Percentiles rank a stretch among this genome's conserved stretches.
Evolutionary conservation across 371 early-diverging fungal genomes (phyloP).

Genomic region (Actinomortierella wolfii): DNA sequence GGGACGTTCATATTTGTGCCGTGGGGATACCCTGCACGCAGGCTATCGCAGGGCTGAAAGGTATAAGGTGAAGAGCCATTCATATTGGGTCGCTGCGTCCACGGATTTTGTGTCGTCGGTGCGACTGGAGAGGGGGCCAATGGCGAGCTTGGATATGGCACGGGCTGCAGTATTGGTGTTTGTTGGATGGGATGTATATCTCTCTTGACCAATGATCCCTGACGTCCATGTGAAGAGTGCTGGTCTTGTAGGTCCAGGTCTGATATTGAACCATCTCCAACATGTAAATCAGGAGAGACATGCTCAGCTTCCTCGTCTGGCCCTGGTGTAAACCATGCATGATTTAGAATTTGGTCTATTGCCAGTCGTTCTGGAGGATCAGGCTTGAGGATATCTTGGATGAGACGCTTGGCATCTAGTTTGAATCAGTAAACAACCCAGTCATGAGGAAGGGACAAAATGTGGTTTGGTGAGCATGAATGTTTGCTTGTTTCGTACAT

Average conservation of each 20-base stretch:
- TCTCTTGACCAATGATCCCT: slow-evolving; percentile 32
- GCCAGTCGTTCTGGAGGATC: slow-evolving; percentile 70
- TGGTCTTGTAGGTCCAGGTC: slow-evolving; percentile 16
- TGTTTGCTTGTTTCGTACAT: neutral
- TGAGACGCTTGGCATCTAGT: slow-evolving; percentile 54
- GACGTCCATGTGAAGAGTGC: slow-evolving; percentile 18
- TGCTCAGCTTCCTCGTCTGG: slow-evolving; percentile 39
- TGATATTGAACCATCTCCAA: slow-evolving; percentile 18
- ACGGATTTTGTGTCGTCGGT: slow-evolving; percentile 6
- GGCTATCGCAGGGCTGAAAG: slow-evolving; percentile 27
- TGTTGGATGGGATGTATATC: slow-evolving; percentile 31
- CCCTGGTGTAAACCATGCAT: slow-evolving; percentile 69
- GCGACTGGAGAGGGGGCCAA: slow-evolving; percentile 38
- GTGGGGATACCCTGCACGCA: slow-evolving; percentile 22
- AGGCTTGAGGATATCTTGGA: slow-evolving; percentile 63
- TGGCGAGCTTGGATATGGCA: slow-evolving; percentile 27
- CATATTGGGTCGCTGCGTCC: slow-evolving; percentile 5
- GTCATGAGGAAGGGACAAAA: slow-evolving; percentile 2
- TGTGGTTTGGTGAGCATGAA: neutral
- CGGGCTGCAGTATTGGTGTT: slow-evolving; percentile 13
- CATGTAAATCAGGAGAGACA: slow-evolving; percentile 10
- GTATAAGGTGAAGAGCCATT: slow-evolving; percentile 26
- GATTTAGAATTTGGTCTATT: slow-evolving; percentile 67
- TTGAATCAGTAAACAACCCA: neutral
- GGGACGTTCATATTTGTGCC: slow-evolving; percentile 19